Base-by-base conservation (phyloP, 2,329 filamentous ascomycete species). In the Zarea fungicola region DNA sequence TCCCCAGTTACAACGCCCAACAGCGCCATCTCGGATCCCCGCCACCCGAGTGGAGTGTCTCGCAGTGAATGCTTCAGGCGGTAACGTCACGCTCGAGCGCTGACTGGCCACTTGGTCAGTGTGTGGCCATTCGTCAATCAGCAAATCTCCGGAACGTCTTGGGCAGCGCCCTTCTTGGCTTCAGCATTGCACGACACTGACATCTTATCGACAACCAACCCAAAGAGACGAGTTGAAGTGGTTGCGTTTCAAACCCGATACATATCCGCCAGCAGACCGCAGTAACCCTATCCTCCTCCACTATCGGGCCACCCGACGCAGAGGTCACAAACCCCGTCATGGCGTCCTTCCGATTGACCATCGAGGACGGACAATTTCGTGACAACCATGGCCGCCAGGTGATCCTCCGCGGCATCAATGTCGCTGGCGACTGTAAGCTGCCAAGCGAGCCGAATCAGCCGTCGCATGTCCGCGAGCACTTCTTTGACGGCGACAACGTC, bases 401-500 rank as follows among this genome's bases (percentile, higher is more conserved):
- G 49, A 85, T 89, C 3, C 76, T 99, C 37, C 84, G 93, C 55
- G 93, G 93, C 55, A 96, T 99, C 73, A 99, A 99, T 63, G 80
- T 95, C 54, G 90, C 91, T 31, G 89, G 82, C 55, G 92, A 97
- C 63, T 83, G 87, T 60, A 99, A 99, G 71, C 85, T 89, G 51
- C 93, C 93, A 25, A 89, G 85, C 62, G 76, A 76, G 29, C 93
- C 93, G 14, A 75, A 95, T 55, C 75, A 87, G 47, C 89, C 90
- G 5, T 96, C 93, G 0, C 87, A 96, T 62, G 67, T 88, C 10
- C 65, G 75, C 26, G 78, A 89, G 13, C 74, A 83, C 58, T 99
- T 99, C 76, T 97, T 95, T 66, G 87, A 97, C 53, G 91, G 87
- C 59, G 92, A 99, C 67, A 83, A 84, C 56, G 87, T 97, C 53